Evolutionary conservation across 805 yeast species (phyloP).

Genomic region (Cyberlindnera mrakii): DNA sequence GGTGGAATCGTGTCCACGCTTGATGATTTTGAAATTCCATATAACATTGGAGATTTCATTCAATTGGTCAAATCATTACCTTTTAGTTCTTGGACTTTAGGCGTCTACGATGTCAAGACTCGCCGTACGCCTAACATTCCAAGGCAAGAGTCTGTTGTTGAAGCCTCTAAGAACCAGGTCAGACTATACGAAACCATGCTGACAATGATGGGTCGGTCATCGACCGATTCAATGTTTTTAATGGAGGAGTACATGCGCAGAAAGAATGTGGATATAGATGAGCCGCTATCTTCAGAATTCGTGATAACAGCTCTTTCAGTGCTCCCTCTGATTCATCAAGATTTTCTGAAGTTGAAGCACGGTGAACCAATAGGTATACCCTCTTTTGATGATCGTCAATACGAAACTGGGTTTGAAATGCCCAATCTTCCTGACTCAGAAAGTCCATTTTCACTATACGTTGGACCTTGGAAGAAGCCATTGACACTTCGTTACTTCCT

Average conservation of each 20-base stretch:
- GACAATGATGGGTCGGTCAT: slow-evolving; percentile 27
- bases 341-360: slow-evolving; percentile 27
- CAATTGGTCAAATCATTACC: neutral
- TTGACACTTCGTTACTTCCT: slow-evolving; percentile 54
- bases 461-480: slow-evolving; percentile 43
- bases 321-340: slow-evolving; percentile 34
- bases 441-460: slow-evolving; percentile 18
- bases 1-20: neutral
- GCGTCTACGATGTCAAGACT: slow-evolving; percentile 58
- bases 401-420: neutral
- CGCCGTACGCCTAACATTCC: slow-evolving; percentile 42
- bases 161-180: slow-evolving; percentile 52
- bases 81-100: slow-evolving; percentile 11
- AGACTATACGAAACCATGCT: slow-evolving; percentile 50
- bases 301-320: slow-evolving; percentile 33
- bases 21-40: neutral
- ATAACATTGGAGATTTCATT: slow-evolving; percentile 11
- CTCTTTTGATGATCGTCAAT: neutral
- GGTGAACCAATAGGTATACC: slow-evolving; percentile 28
- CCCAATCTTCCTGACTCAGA: too few relatives aligned
- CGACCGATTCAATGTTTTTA: slow-evolving; percentile 32
- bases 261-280: slow-evolving; percentile 43
- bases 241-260: slow-evolving; percentile 40
- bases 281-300: slow-evolving; percentile 38
- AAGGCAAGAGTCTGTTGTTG: slow-evolving; percentile 39